Base-by-base conservation (phyloP, 257 asterid species). In the Lithospermum erythrorhizon region DNA sequence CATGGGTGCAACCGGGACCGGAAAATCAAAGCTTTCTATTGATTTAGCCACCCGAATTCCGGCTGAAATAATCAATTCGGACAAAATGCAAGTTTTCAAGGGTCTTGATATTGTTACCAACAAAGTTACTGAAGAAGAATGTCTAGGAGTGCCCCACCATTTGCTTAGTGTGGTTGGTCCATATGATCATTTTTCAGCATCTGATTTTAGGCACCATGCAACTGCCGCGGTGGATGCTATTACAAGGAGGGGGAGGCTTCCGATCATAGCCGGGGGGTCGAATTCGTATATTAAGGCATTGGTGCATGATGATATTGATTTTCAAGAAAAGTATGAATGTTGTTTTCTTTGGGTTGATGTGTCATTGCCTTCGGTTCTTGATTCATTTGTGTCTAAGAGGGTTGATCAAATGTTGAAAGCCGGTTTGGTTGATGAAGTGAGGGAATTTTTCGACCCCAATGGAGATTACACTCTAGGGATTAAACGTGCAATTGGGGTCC, bases 201-300 rank as follows among this genome's bases (percentile, higher is more conserved):
- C 23, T 0, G 94, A 90, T 49, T 90, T 90, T 63, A 81, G 76
- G 19, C 53, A 30, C 29, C 89, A 71, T 35, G 96, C 98, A 0
- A 55, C 84, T 0, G 24, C 4, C 0, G 85, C 85, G 2, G 73
- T 79, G 0, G 85, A 74, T 0, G 70, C 66, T 3, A 87, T 87
- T 4, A 67, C 70, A 0, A 30, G 64, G 57, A 61, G 77, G 63
- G 87, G 87, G 0, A 67, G 68, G 52, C 70, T 85, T 0, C 93
- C 98, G 0, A 83, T 90, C 55, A 82, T 90, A 25, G 95, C 94
- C 19, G 98, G 96, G 0, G 96, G 96, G 5, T 87, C 96, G 0
- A 85, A 85, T 66, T 90, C 96, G 0, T 85, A 59, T 58, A 72
- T 87, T 17, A 83, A 78, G 19, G 86, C 95, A 0, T 76, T 90